Evolutionary conservation across 228 moss, liverwort and hornwort species (phyloP), one percentile per base, ranked within the genome.

Genomic region (Sphagnum fallax): DNA sequence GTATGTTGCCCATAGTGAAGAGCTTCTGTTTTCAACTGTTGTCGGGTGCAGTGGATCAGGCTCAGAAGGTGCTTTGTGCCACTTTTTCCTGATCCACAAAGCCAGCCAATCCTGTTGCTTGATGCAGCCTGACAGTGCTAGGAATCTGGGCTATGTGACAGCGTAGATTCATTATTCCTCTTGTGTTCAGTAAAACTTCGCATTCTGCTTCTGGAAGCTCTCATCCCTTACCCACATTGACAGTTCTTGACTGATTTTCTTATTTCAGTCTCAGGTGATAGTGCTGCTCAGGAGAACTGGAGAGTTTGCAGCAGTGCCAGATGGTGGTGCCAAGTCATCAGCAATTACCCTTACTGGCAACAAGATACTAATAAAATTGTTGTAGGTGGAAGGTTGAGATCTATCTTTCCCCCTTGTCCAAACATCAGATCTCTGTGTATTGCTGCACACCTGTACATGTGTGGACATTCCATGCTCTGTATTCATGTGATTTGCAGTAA

Each of bases 51-150:
- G 78, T 70, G 89, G 96, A 52, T 76, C 74, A 68, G 79, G 84
- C 73, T 61, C 77, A 13, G 93, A 91, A 71, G 93, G 93, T 49
- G 77, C 91, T 62, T 77, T 97, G 53, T 83, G 80, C 66, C 87
- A 91, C 57, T 97, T 93, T 75, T 65, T 93, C 96, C 93, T 65
- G 91, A 91, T 62, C 86, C 89, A 18, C 93, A 91, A 75, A 79
- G 73, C 74, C 91, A 88, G 72, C 89, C 86, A 18, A 89, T 68
- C 73, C 68, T 93, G 65, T 71, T 93, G 49, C 74, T 97, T 53
- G 93, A 91, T 72, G 84, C 96, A 70, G 96, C 96, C 70, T 88
- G 96, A 12, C 91, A 91, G 72, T 92, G 93, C 72, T 89, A 97
- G 81, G 93, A 97, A 18, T 83, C 92, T 59, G 96, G 93, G 66